A percentile compares a stretch with the other conserved stretches of the same genome.
Conservation (phyloP, 2,329 filamentous ascomycete species). For the Colletotrichum sp. region DNA sequence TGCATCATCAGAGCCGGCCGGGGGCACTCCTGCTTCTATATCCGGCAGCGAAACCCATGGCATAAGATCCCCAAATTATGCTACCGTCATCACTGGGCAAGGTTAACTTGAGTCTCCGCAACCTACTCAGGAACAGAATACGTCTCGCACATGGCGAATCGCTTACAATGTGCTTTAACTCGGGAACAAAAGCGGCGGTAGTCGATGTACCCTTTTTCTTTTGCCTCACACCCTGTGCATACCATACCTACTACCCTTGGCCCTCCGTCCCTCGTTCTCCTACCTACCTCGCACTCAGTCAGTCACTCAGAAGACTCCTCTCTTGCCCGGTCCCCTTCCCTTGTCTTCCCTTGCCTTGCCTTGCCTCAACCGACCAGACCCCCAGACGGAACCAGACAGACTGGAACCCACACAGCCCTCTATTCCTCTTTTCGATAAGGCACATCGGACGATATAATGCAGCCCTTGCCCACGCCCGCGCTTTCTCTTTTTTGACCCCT, state of each 20-base stretch:
- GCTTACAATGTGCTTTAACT: constrained; percentile 49
- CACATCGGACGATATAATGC: constrained; percentile 56
- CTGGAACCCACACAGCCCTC: constrained; percentile 24
- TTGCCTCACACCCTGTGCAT: constrained; percentile 16
- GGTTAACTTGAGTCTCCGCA: constrained; percentile 46
- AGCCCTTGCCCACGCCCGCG: constrained; percentile 39
- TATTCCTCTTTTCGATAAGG: constrained; percentile 36
- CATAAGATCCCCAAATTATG: constrained; percentile 67
- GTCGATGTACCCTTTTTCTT: constrained; percentile 33
- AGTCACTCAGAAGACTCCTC: not conserved
- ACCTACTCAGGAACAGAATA: constrained; percentile 50
- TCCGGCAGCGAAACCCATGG: constrained; percentile 54
- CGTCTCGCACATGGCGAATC: constrained; percentile 55
- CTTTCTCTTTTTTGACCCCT: constrained; percentile 33
- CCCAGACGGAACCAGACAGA: constrained; percentile 3
- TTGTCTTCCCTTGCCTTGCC: not conserved
- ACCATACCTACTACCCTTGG: constrained; percentile 24
- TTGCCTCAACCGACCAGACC: constrained; percentile 1
- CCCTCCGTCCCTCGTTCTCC: constrained; percentile 27
- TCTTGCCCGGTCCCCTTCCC: constrained; percentile 6
- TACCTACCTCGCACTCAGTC: not conserved
- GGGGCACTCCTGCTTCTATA: constrained; percentile 54
- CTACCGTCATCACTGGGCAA: constrained; percentile 55
- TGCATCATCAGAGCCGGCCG: constrained; percentile 47
- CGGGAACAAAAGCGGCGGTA: constrained; percentile 45